phyloP scores from a whole-genome alignment of 2,329 filamentous ascomycete genomes.

The Colletotrichum trifolii region DNA sequence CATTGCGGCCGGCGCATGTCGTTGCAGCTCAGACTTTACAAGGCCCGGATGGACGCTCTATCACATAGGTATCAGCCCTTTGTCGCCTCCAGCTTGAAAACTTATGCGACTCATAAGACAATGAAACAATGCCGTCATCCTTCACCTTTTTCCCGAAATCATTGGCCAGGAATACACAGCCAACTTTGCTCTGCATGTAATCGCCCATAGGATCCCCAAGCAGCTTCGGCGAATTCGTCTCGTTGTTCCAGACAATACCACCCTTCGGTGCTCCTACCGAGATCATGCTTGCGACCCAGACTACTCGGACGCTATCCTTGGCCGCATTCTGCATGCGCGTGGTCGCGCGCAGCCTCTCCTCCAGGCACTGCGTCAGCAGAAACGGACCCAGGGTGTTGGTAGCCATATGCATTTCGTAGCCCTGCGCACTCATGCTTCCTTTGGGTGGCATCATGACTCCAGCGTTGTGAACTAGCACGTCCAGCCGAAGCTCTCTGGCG shows the following conservation, averaged over 20 bases:
- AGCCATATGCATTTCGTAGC: conserved; percentile 55
- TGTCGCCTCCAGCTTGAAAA: not conserved
- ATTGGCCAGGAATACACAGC: conserved; percentile 44
- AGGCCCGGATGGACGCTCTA: conserved; percentile 52
- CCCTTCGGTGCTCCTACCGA: not conserved
- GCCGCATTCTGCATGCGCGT: conserved; percentile 43
- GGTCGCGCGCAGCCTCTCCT: conserved; percentile 46
- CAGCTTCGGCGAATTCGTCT: conserved; percentile 36
- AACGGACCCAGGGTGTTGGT: conserved; percentile 52
- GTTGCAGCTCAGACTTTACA: conserved; percentile 48
- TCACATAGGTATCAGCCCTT: not conserved
- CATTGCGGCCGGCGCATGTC: conserved; percentile 42
- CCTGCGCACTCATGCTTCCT: conserved; percentile 52
- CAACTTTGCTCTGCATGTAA: conserved; percentile 42
- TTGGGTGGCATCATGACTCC: conserved; percentile 54
- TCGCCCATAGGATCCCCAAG: conserved; percentile 36
- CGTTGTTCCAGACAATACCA: conserved; percentile 40
- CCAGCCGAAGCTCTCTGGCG: conserved; percentile 44
- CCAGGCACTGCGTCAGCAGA: conserved; percentile 44
- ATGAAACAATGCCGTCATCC: conserved; percentile 37
- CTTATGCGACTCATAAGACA: conserved; percentile 2
- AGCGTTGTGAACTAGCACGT: conserved; percentile 58
- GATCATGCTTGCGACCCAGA: conserved; percentile 46
- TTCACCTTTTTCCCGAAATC: conserved; percentile 44
- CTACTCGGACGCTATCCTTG: conserved; percentile 43